Conservation (phyloP, 1,139 yeast species). For the Saccharomyces hybrid region DNA sequence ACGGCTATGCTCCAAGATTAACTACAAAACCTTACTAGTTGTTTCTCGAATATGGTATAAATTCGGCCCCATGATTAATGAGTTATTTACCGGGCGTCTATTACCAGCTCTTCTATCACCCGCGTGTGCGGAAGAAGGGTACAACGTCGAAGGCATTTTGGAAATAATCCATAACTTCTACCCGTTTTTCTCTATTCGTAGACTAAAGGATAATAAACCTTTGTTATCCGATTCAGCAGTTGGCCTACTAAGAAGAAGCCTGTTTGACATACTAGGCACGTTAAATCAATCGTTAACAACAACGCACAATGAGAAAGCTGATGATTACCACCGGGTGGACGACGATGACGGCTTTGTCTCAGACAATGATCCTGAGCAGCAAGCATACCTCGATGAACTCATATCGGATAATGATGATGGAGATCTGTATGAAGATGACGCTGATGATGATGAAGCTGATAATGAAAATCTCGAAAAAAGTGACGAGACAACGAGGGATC, state of each 20-base stretch:
- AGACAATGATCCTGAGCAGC: slow-evolving; percentile 12
- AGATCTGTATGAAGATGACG: not conserved
- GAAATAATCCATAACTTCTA: not conserved
- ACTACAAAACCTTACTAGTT: slow-evolving; percentile 2
- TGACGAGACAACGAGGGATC: not conserved
- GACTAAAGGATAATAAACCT: not conserved
- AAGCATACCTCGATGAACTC: slow-evolving; percentile 15
- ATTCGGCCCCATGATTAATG: slow-evolving; percentile 4
- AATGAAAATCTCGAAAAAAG: not conserved
- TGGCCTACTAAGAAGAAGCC: not conserved
- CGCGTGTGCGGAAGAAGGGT: not conserved
- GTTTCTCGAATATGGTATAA: slow-evolving; percentile 13
- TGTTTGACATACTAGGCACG: not conserved
- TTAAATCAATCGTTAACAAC: not conserved
- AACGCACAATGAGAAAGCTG: not conserved
- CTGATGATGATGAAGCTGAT: slow-evolving; percentile 4
- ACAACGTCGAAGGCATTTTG: not conserved
- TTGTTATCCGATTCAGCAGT: not conserved
- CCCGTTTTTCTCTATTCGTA: not conserved
- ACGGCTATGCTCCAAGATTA: not conserved
- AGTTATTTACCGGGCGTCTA: not conserved
- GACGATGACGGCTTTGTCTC: not conserved
- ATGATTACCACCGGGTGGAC: not conserved
- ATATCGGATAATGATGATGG: slow-evolving; percentile 8
- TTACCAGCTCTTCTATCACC: not conserved